Base-by-base conservation (phyloP, 805 yeast genomes). In the Pichia cabralensis region DNA sequence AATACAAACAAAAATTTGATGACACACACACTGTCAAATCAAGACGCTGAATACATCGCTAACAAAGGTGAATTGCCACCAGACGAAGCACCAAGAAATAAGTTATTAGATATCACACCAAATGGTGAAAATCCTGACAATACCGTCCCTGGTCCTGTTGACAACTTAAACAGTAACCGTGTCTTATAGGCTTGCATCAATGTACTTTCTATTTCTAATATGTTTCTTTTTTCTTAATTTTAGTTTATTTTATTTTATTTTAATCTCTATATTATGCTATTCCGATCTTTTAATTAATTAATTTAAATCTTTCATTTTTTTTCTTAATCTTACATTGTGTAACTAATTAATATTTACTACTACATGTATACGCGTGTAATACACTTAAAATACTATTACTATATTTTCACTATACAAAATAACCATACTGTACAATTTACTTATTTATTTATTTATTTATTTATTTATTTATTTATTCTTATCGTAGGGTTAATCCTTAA, bases 281-380 rank as follows among this genome's bases (percentile, higher is more conserved):
- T 20, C 8, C 9, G 6, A 20, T 20, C 22, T 20, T 20, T 20
- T 20, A 20, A 20, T 20, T 20, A 20, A 20, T 20, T 20, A 20
- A 20, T 9, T 20, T 20, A 7, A 14, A 25, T 8, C 15, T 25
- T 14, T 5, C 72, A 14, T 25, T 5, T 14, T 7, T 25, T 14
- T 25, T 8, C 8, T 25, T 25, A n/a, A n/a, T n/a, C n/a, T n/a
- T n/a, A n/a, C n/a, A n/a, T n/a, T n/a, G n/a, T n/a, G n/a, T n/a
- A n/a, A n/a, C n/a, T n/a, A n/a, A n/a, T n/a, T n/a, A n/a, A n/a
- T n/a, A n/a, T n/a, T n/a, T n/a, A n/a, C n/a, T n/a, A n/a, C n/a
- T n/a, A n/a, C n/a, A n/a, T n/a, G n/a, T n/a, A n/a, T n/a, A n/a
- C n/a, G n/a, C n/a, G n/a, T n/a, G n/a, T n/a, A n/a, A n/a, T n/a